A percentile compares a stretch with the other conserved stretches of the same genome.
Evolutionary conservation across 2,329 filamentous ascomycete species (phyloP).

Genomic region (Magnaporthales sp.): DNA sequence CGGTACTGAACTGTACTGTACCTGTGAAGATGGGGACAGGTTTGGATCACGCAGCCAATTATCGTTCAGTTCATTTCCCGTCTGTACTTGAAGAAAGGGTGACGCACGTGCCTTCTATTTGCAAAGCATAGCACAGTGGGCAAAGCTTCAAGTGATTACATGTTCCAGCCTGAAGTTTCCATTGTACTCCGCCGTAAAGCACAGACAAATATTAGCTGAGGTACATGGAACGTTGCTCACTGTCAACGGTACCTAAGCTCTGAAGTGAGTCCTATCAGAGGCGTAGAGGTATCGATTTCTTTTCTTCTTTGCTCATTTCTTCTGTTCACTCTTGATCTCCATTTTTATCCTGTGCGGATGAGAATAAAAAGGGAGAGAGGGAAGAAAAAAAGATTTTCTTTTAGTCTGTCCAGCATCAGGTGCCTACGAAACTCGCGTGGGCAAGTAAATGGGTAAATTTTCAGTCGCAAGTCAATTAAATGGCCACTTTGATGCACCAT

Average conservation of each 20-base stretch:
- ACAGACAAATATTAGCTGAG: neutral
- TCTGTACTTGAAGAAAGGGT: conserved; percentile 4
- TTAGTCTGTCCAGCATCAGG: neutral
- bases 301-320: neutral
- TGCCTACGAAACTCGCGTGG: neutral
- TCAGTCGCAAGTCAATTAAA: neutral
- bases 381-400: neutral
- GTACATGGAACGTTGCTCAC: neutral
- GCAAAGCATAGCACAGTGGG: neutral
- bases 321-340: neutral
- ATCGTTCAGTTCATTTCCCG: neutral
- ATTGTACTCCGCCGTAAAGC: neutral
- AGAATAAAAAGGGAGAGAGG: neutral
- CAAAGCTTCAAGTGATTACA: neutral
- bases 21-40: neutral
- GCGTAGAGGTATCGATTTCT: too few species aligned
- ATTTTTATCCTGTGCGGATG: neutral
- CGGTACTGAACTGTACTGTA: neutral
- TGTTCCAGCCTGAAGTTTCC: neutral
- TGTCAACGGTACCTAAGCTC: neutral
- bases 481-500: neutral
- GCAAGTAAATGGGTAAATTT: neutral
- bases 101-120: conserved; percentile 3
- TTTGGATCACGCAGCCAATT: neutral
- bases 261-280: too few species aligned